Percentiles rank a stretch among this genome's conserved stretches.
Evolutionary conservation across 2,329 filamentous ascomycete species (phyloP).

Genomic region (Paraphaeosphaeria minitans): DNA sequence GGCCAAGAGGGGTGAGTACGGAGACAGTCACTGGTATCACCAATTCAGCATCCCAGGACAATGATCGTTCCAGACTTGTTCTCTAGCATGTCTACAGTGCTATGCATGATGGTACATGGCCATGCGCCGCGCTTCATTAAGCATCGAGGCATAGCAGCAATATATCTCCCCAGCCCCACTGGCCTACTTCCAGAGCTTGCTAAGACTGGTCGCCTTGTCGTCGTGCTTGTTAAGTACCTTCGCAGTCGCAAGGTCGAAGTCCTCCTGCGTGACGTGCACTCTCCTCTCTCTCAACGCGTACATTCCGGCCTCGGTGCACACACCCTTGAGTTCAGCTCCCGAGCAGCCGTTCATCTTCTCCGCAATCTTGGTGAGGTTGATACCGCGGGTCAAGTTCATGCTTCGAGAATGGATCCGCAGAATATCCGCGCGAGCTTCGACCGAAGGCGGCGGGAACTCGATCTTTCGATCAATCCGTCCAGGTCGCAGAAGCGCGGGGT

Average conservation of each 20-base stretch:
- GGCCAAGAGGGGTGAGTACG: no score
- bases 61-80: not conserved
- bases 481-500: conserved; percentile 92
- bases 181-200: conserved; percentile 80
- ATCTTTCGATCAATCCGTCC: conserved; percentile 98
- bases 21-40: no score
- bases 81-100: conserved; percentile 4
- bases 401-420: conserved; percentile 95
- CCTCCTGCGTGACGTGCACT: conserved; percentile 98
- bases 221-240: conserved; percentile 99
- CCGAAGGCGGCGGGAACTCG: conserved; percentile 95
- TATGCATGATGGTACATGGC: conserved; percentile 8
- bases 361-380: conserved; percentile 97
- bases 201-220: conserved; percentile 92
- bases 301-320: conserved; percentile 98
- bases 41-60: not conserved
- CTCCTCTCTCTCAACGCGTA: conserved; percentile 92
- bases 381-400: conserved; percentile 97
- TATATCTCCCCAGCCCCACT: not conserved
- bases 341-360: conserved; percentile 99
- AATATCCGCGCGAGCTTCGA: conserved; percentile 96
- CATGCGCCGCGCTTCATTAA: not conserved
- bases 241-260: conserved; percentile 96
- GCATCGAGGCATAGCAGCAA: not conserved
- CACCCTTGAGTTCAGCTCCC: conserved; percentile 96